phyloP scores from a whole-genome alignment of 495 filamentous ascomycete genomes.

The Mytilinidion resinicola region DNA sequence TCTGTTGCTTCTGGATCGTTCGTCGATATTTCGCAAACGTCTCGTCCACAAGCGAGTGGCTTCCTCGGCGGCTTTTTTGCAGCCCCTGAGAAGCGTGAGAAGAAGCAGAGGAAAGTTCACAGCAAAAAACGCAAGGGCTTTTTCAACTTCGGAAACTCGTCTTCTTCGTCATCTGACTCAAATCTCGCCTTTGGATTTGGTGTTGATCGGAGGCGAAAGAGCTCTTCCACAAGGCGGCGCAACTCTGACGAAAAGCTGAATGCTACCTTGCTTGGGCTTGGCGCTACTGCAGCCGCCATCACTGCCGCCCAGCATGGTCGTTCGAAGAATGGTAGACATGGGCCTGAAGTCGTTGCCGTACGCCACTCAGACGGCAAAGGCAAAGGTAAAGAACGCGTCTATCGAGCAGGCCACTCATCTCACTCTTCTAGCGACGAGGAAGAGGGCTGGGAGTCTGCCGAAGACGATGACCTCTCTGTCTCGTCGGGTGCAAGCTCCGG shows the following conservation, averaged over 20 bases:
- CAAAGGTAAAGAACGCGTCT: conserved; percentile 6
- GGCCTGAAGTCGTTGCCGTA: conserved; percentile 35
- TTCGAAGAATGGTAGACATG: conserved; percentile 29
- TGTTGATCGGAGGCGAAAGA: conserved; percentile 27
- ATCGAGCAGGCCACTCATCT: conserved; percentile 2
- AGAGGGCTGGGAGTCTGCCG: conserved; percentile 59
- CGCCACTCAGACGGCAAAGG: conserved; percentile 33
- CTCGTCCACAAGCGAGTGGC: conserved; percentile 14
- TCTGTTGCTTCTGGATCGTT: conserved; percentile 18
- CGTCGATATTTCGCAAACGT: conserved; percentile 21
- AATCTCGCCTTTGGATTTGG: conserved; percentile 44
- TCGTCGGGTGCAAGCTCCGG: conserved; percentile 46
- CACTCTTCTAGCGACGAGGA: conserved; percentile 19
- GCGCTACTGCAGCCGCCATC: conserved; percentile 52
- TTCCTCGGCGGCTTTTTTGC: conserved; percentile 43
- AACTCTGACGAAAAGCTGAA: conserved; percentile 44
- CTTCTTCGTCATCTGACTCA: conserved; percentile 53
- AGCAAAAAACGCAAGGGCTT: conserved; percentile 49
- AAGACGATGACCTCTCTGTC: conserved; percentile 42
- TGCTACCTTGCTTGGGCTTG: conserved; percentile 50
- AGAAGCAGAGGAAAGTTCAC: conserved; percentile 35
- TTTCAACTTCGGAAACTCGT: conserved; percentile 56
- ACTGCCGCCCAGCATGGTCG: conserved; percentile 43
- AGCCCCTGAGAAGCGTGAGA: conserved; percentile 41
- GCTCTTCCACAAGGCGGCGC: conserved; percentile 9